phyloP scores from a whole-genome alignment of 208 protist species.

The Strigomonas galati region DNA sequence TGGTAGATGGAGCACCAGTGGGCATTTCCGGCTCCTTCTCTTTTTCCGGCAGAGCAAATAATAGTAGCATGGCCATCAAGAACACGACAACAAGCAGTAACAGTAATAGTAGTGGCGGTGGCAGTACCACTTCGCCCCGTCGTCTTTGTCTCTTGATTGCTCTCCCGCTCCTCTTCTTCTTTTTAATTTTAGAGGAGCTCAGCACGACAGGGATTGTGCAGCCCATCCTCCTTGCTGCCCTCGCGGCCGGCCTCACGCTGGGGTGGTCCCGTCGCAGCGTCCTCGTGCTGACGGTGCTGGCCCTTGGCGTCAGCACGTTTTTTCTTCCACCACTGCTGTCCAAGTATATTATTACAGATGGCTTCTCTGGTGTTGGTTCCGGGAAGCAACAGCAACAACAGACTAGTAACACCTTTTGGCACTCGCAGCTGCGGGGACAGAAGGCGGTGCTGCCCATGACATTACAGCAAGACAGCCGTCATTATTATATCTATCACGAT shows the following conservation, averaged over 20 bases:
- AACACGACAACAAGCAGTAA: too few relatives aligned
- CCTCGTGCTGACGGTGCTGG: constrained; percentile 22
- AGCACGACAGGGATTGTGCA: constrained; percentile 21
- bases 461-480: not conserved
- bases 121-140: too few relatives aligned
- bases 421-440: not conserved
- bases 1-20: too few relatives aligned
- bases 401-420: constrained; percentile 16
- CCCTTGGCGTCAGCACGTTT: constrained; percentile 10
- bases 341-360: too few relatives aligned
- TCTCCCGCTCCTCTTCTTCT: not conserved
- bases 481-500: constrained; percentile 4
- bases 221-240: constrained; percentile 13
- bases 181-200: not conserved
- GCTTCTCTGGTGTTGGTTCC: constrained; percentile 13
- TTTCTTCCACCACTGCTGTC: not conserved
- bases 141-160: too few relatives aligned
- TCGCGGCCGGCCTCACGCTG: constrained; percentile 13
- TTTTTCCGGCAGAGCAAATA: too few relatives aligned
- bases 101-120: too few relatives aligned
- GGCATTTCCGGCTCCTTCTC: too few relatives aligned
- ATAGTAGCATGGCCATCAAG: too few relatives aligned
- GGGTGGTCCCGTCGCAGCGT: constrained; percentile 31
- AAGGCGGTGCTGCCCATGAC: constrained; percentile 1
- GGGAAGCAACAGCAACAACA: too few relatives aligned